Conservation (phyloP, 2,329 filamentous ascomycete genomes). For the Cordyceps cicadae region DNA sequence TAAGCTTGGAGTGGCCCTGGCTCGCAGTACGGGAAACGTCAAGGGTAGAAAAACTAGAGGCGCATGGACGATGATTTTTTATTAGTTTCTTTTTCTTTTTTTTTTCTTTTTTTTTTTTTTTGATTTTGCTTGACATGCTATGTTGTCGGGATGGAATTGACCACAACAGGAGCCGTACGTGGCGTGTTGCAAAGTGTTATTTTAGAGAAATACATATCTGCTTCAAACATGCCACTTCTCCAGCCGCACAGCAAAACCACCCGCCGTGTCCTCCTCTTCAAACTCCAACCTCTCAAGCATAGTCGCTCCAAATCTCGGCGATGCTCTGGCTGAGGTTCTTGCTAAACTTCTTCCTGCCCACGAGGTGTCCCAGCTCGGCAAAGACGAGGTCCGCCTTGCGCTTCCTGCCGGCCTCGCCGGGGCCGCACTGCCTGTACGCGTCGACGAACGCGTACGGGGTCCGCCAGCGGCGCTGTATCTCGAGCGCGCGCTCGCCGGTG, state of each 20-base stretch:
- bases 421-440: constrained; percentile 52
- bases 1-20: background rate
- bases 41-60: constrained; percentile 9
- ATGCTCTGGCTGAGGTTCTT: constrained; percentile 60
- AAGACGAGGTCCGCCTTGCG: constrained; percentile 54
- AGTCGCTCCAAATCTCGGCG: constrained; percentile 62
- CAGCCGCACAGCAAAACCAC: too few relatives aligned
- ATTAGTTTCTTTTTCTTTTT: background rate
- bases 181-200: background rate
- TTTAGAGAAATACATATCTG: background rate
- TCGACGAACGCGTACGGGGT: constrained; percentile 65
- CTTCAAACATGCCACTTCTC: background rate
- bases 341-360: constrained; percentile 61
- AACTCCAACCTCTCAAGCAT: background rate
- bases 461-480: constrained; percentile 71
- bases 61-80: constrained; percentile 11
- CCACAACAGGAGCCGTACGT: background rate
- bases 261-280: too few relatives aligned
- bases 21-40: constrained; percentile 7
- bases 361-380: constrained; percentile 45
- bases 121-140: background rate
- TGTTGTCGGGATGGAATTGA: background rate
- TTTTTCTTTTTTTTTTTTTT: background rate
- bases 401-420: constrained; percentile 42
- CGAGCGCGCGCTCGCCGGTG: constrained; percentile 68